Base-by-base conservation (phyloP, 352 stramenopile species). In the Globisporangium canariense region DNA sequence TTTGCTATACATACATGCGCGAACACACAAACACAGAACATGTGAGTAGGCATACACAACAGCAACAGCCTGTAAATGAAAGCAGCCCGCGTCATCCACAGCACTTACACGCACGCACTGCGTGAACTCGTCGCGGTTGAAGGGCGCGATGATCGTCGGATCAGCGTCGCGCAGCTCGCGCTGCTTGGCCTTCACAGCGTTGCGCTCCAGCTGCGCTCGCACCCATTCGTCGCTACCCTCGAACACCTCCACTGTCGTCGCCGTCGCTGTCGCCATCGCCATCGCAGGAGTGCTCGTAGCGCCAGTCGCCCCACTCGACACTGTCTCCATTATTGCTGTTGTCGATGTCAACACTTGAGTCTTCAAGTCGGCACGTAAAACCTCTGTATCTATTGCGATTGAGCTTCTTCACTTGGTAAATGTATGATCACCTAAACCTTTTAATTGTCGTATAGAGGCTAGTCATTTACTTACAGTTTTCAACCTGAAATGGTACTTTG, bases 71-170 rank as follows among this genome's bases (percentile, higher is more conserved):
- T 16, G 3, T 38, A 55, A 36, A 30, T 3, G 6, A 32, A 53
- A 30, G 40, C 28, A 30, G 40, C 28, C 9, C 30, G 9, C 36
- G 36, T 4, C 36, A 28, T 14, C 9, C 36, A 28, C 9, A 6
- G 14, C 38, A 57, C 47, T 32, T 56, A 85, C 78, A 56, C 89
- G 75, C 45, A 92, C 82, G 34, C 82, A 64, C 47, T 63, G 59
- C 4, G 71, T 87, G 67, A 93, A 93, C 62, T 76, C 70, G 14
- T 67, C 64, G 43, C 83, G 78, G 59, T 89, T 71, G 56, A 93
- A 93, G n/a, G 60, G 49, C 25, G 84, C 81, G 18, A 78, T 76
- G 52, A 67, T 64, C 60, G 52, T 74, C 25, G 54, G 66, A 58
- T 67, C 71, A 4, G 67, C 69, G 66, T 76, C 49, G 32, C 67